A percentile compares a stretch with the other conserved stretches of the same genome.
Conservation (phyloP, 2,329 filamentous ascomycete genomes). For the Curvularia hawaiiensis region DNA sequence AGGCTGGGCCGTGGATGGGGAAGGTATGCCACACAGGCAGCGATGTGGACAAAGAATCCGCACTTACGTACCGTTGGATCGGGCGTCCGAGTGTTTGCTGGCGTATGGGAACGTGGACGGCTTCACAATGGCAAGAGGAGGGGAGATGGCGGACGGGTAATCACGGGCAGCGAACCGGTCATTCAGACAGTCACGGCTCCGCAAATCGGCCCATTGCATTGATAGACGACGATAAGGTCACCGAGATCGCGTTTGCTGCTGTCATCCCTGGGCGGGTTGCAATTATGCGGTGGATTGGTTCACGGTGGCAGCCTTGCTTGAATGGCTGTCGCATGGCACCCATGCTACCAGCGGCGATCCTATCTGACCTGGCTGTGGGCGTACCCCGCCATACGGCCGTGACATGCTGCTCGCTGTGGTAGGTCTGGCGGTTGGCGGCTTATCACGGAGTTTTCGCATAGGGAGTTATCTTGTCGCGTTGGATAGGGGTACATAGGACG, state of each 20-base stretch:
- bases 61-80: slow-evolving; percentile 16
- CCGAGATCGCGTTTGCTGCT: slow-evolving; percentile 10
- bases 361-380: slow-evolving; percentile 2
- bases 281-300: slow-evolving; percentile 21
- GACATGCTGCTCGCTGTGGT: slow-evolving; percentile 11
- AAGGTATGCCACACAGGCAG: slow-evolving; percentile 20
- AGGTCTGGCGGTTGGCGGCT: slow-evolving; percentile 14
- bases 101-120: slow-evolving; percentile 7
- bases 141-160: slow-evolving; percentile 21
- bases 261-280: slow-evolving; percentile 13
- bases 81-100: slow-evolving; percentile 8
- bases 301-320: slow-evolving; percentile 22
- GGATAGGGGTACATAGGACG: slow-evolving; percentile 7
- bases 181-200: slow-evolving; percentile 21
- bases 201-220: slow-evolving; percentile 39
- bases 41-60: slow-evolving; percentile 6
- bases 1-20: slow-evolving; percentile 16
- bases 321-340: slow-evolving; percentile 8
- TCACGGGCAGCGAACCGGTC: slow-evolving; percentile 11
- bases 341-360: slow-evolving; percentile 3
- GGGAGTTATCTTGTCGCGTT: slow-evolving; percentile 10
- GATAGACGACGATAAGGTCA: slow-evolving; percentile 42
- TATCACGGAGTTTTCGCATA: slow-evolving; percentile 26
- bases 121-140: slow-evolving; percentile 8
- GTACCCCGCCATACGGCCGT: slow-evolving; percentile 29